A percentile compares a stretch with the other conserved stretches of the same genome.
Evolutionary conservation across 768 basidiomycete genomes (phyloP).

Genomic region (Exidia glandulosa): DNA sequence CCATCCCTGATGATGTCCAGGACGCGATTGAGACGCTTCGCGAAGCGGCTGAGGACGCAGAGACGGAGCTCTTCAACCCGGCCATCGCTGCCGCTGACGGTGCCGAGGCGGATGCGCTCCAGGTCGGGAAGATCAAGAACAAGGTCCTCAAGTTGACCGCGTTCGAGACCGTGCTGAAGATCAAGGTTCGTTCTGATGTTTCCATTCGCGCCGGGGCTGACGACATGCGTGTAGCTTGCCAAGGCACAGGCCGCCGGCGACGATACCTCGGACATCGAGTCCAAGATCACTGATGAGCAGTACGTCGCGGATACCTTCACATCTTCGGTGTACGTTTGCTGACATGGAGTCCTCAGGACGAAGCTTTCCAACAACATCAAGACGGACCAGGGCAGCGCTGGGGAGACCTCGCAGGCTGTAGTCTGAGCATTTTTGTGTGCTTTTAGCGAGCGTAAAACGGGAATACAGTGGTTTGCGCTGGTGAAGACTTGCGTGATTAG

Average conservation of each 20-base stretch:
- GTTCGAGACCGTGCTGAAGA: conserved; percentile 16
- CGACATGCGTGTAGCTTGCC: conserved; percentile 21
- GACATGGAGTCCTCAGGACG: conserved; percentile 9
- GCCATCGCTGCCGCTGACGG: conserved; percentile 22
- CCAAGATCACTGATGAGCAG: conserved; percentile 19
- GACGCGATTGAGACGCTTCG: conserved; percentile 23
- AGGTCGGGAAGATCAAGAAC: conserved; percentile 33
- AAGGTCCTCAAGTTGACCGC: conserved; percentile 34
- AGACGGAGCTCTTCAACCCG: conserved; percentile 28
- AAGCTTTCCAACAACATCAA: conserved; percentile 28
- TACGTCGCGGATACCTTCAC: not conserved
- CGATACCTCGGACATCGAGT: conserved; percentile 19
- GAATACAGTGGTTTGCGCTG: not conserved
- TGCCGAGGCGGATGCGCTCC: conserved; percentile 22
- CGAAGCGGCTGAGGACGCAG: conserved; percentile 26
- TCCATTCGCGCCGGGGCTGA: not conserved
- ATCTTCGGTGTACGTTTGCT: not conserved
- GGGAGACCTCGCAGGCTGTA: conserved; percentile 21
- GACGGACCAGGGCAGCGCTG: conserved; percentile 21
- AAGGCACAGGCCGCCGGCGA: conserved; percentile 22
- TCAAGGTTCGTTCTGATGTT: conserved; percentile 7
- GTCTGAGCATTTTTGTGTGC: conserved; percentile 1
- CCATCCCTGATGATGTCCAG: conserved; percentile 18
- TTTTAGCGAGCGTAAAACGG: not conserved
- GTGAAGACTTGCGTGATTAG: not conserved